These are phyloP conservation scores for Odontarrhena argentea DNA, from an alignment of 345 rosid genomes.

Conservation along the genomic window DNA sequence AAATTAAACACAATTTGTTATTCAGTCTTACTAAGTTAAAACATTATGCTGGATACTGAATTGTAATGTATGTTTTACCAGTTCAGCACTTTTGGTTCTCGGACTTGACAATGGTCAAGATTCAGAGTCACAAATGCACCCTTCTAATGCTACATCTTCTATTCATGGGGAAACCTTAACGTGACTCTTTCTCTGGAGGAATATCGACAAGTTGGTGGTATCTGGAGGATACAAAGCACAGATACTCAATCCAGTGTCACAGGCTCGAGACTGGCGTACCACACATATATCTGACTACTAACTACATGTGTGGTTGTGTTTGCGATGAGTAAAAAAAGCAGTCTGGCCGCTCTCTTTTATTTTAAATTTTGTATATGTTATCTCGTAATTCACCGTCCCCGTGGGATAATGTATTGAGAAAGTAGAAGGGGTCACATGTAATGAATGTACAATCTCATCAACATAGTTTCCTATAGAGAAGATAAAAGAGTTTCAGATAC, in stretches of 20 bases:
- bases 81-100: constrained; percentile 71
- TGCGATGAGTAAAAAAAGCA: constrained; percentile 31
- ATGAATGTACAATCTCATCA: constrained; percentile 23
- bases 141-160: constrained; percentile 62
- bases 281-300: constrained; percentile 34
- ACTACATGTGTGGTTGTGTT: constrained; percentile 31
- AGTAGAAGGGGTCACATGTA: constrained; percentile 18
- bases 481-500: neutral
- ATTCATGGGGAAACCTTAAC: constrained; percentile 59
- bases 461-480: constrained; percentile 30
- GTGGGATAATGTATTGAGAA: constrained; percentile 6
- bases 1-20: constrained; percentile 16
- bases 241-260: constrained; percentile 19
- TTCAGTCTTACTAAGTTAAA: neutral
- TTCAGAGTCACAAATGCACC: constrained; percentile 52
- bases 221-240: constrained; percentile 32
- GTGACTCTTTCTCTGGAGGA: constrained; percentile 33
- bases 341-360: constrained; percentile 28
- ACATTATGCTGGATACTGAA: constrained; percentile 16
- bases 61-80: constrained; percentile 43
- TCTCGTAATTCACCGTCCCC: constrained; percentile 15
- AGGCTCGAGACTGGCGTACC: constrained; percentile 30
- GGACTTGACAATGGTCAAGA: constrained; percentile 63
- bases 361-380: constrained; percentile 21
- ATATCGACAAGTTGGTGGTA: constrained; percentile 12